These are phyloP conservation scores for Dillenia suffruticosa DNA, from an alignment of 164 flowering plant species.

Conservation along the genomic window DNA sequence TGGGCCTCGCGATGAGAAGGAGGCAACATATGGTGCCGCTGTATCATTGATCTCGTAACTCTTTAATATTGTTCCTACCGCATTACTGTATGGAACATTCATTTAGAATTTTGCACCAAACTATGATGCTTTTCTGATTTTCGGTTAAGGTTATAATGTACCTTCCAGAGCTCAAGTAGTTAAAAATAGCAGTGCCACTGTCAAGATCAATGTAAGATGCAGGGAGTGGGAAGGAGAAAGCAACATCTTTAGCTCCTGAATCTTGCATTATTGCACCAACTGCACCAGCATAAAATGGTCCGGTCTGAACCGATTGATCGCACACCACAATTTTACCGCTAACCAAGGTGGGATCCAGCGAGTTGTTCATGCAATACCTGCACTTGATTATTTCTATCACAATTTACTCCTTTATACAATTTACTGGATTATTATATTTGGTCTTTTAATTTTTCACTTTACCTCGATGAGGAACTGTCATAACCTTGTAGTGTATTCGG, in stretches of 20 bases:
- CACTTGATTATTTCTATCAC: too few relatives aligned
- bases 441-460: too few relatives aligned
- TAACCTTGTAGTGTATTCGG: background rate
- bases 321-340: conserved; percentile 27
- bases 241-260: background rate
- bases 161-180: conserved; percentile 11
- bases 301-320: conserved; percentile 16
- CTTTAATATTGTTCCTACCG: conserved; percentile 12
- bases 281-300: conserved; percentile 10
- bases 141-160: background rate
- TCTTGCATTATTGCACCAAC: conserved; percentile 16
- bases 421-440: too few relatives aligned
- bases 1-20: conserved; percentile 19
- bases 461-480: conserved; percentile 1
- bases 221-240: conserved; percentile 14
- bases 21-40: conserved; percentile 12
- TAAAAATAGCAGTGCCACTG: conserved; percentile 6
- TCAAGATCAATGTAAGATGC: conserved; percentile 5
- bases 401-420: too few relatives aligned
- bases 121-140: background rate
- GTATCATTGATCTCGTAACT: conserved; percentile 9
- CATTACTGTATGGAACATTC: conserved; percentile 4
- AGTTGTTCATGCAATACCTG: background rate
- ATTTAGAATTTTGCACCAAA: background rate
- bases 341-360: conserved; percentile 8